These are phyloP conservation scores for Cystobasidiaceae sp. DNA, from an alignment of 1,284 basidiomycete genomes.

Conservation along the genomic window DNA sequence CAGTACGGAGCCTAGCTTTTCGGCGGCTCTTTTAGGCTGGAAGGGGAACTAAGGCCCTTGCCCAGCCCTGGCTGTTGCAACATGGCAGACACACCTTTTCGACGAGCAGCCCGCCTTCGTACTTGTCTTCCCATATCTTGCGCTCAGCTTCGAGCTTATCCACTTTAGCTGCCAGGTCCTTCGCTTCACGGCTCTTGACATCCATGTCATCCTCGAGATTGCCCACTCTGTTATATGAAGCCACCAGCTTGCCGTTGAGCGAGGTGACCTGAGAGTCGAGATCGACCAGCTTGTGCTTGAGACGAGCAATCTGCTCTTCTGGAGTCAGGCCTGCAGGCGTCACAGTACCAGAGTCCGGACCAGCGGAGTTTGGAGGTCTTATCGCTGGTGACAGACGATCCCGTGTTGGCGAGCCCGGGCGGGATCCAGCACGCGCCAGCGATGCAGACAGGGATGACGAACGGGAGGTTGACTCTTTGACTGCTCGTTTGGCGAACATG, in stretches of 20 bases:
- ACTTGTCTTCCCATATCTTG: slow-evolving; percentile 47
- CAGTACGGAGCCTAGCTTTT: background rate
- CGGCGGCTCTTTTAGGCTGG: no score
- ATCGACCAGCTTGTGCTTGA: slow-evolving; percentile 65
- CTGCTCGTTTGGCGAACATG: background rate
- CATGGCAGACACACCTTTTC: slow-evolving; percentile 52
- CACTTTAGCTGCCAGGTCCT: slow-evolving; percentile 66
- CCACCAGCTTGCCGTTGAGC: slow-evolving; percentile 86
- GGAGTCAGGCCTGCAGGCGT: background rate
- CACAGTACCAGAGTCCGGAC: background rate
- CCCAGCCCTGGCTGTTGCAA: no score
- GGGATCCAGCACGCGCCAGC: background rate
- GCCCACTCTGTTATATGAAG: slow-evolving; percentile 83
- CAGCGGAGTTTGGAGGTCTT: background rate
- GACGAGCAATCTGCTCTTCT: slow-evolving; percentile 15
- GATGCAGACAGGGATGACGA: background rate
- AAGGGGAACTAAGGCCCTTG: no score
- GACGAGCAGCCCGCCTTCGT: slow-evolving; percentile 74
- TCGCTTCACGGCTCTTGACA: slow-evolving; percentile 58
- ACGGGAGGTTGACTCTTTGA: background rate
- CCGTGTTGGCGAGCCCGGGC: background rate
- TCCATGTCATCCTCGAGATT: slow-evolving; percentile 89
- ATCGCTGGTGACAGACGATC: background rate
- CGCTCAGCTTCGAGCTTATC: slow-evolving; percentile 58
- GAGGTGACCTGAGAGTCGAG: slow-evolving; percentile 81